phyloP scores from a whole-genome alignment of 2,329 filamentous ascomycete genomes.

The Macrophomina phaseolina region DNA sequence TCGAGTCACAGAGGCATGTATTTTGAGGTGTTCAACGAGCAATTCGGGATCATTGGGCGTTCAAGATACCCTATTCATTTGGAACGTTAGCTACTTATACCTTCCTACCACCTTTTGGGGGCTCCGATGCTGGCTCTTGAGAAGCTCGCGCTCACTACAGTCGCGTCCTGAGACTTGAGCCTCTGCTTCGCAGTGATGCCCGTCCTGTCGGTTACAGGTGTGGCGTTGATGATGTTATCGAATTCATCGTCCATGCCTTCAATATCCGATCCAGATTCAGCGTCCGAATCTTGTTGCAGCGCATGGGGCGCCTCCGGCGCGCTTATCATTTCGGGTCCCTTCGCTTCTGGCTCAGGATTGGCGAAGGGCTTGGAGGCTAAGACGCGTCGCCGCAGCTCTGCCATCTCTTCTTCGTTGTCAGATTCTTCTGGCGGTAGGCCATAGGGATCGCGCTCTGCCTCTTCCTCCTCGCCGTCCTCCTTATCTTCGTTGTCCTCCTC shows the following conservation, averaged over 20 bases:
- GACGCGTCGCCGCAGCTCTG: conserved; percentile 87
- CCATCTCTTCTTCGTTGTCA: conserved; percentile 90
- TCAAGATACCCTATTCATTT: conserved; percentile 20
- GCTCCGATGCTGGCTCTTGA: conserved; percentile 8
- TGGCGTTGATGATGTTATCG: conserved; percentile 91
- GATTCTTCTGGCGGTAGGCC: conserved; percentile 75
- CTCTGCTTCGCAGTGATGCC: conserved; percentile 71
- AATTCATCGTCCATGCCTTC: conserved; percentile 77
- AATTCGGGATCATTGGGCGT: background rate
- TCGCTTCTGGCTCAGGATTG: conserved; percentile 58
- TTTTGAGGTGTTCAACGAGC: background rate
- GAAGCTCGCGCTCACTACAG: conserved; percentile 39
- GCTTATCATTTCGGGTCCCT: conserved; percentile 65
- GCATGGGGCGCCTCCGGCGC: conserved; percentile 50
- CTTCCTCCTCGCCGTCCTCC: conserved; percentile 49
- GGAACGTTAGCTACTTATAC: background rate
- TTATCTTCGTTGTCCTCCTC: conserved; percentile 52
- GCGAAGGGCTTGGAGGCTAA: conserved; percentile 88
- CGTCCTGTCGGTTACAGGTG: conserved; percentile 83
- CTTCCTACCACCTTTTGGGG: conserved; percentile 27
- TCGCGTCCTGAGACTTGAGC: conserved; percentile 45
- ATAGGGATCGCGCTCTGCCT: conserved; percentile 69
- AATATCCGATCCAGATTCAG: conserved; percentile 71
- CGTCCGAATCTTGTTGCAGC: conserved; percentile 64
- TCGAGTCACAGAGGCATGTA: background rate